These are phyloP conservation scores for Coemansia sp. DNA, from an alignment of 192 early-diverging fungal species.

Conservation along the genomic window DNA sequence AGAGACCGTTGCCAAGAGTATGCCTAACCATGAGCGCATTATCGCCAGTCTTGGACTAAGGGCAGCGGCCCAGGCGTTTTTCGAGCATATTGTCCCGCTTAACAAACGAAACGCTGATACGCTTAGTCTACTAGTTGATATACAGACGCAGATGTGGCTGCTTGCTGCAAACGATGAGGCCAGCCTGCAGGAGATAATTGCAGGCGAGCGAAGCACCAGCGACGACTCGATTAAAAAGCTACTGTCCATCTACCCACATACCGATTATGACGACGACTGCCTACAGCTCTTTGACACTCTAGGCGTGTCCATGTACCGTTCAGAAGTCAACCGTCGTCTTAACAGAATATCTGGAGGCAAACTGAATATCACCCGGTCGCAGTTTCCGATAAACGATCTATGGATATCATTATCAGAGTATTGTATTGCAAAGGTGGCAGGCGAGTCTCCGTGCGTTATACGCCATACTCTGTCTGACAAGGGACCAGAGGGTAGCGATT, in stretches of 20 bases:
- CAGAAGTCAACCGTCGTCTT: constrained; percentile 29
- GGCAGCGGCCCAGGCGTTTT: constrained; percentile 20
- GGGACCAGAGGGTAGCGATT: constrained; percentile 3
- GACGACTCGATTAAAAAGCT: constrained; percentile 17
- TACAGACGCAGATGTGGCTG: constrained; percentile 50
- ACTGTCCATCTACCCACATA: constrained; percentile 8
- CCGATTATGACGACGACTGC: neutral
- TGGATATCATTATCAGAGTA: constrained; percentile 19
- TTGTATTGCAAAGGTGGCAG: constrained; percentile 11
- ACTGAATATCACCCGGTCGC: constrained; percentile 28
- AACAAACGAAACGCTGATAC: constrained; percentile 21
- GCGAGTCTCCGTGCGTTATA: constrained; percentile 8
- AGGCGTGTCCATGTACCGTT: constrained; percentile 20
- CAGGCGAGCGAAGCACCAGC: constrained; percentile 17
- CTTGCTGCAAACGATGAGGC: constrained; percentile 32
- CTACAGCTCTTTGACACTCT: neutral
- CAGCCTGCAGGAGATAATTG: constrained; percentile 34
- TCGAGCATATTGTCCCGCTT: constrained; percentile 31
- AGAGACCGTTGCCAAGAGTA: constrained; percentile 11
- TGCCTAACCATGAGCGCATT: constrained; percentile 36
- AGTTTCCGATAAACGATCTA: constrained; percentile 14
- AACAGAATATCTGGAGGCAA: constrained; percentile 41
- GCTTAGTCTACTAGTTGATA: constrained; percentile 36
- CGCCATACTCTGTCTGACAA: neutral
- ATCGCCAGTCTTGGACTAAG: constrained; percentile 34